These are phyloP conservation scores for Deinandra increscens DNA, from an alignment of 129 eudicot genomes.

Conservation along the genomic window DNA sequence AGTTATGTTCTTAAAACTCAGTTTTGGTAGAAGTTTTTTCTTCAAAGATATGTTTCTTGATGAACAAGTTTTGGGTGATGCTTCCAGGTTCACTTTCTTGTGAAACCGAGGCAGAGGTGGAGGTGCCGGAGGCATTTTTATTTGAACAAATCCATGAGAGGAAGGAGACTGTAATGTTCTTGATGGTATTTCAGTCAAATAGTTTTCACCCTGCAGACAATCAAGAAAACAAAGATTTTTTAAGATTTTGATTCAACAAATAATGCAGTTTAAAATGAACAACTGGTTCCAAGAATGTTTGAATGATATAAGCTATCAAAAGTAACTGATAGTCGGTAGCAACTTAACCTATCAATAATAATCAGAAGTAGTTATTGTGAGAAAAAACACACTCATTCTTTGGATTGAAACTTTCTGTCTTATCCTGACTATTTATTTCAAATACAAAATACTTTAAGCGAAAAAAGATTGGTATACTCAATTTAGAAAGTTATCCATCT, in stretches of 20 bases:
- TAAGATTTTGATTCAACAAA: neutral
- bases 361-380: too few relatives aligned
- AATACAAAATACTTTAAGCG: too few relatives aligned
- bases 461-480: too few relatives aligned
- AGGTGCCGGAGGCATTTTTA: constrained; percentile 57
- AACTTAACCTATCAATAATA: too few relatives aligned
- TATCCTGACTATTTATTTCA: too few relatives aligned
- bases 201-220: constrained; percentile 26
- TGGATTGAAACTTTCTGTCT: too few relatives aligned
- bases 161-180: constrained; percentile 52
- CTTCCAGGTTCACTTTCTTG: constrained; percentile 57
- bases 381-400: too few relatives aligned
- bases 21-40: constrained; percentile 50
- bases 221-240: constrained; percentile 9
- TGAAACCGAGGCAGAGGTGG: constrained; percentile 46
- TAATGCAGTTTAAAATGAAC: neutral
- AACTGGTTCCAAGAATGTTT: neutral
- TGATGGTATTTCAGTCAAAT: constrained; percentile 55
- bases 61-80: constrained; percentile 47
- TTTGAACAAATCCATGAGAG: constrained; percentile 52
- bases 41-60: constrained; percentile 45
- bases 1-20: constrained; percentile 42
- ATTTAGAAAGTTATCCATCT: too few relatives aligned
- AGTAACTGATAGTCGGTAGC: too few relatives aligned
- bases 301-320: neutral